Evolutionary conservation across 176 grass and related monocot genomes (phyloP).

Genomic region (Zoysia pacifica): DNA sequence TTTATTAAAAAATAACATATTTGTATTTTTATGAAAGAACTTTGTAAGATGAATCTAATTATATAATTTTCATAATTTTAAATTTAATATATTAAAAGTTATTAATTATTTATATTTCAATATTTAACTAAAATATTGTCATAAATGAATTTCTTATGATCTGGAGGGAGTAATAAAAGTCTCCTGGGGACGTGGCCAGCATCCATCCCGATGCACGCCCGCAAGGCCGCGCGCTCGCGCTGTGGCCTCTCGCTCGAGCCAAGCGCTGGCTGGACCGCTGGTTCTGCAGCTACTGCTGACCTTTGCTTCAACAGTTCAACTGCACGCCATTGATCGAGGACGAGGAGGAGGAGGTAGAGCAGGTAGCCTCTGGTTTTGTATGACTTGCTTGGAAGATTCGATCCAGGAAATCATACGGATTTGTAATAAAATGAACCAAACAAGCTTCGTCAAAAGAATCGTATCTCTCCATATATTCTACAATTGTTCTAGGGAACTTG

Average conservation of each 20-base stretch:
- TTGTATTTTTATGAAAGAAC: too few species aligned
- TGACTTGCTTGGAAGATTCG: background rate
- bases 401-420: background rate
- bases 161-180: too few species aligned
- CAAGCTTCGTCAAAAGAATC: background rate
- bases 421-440: background rate
- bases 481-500: too few species aligned
- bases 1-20: too few species aligned
- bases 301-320: background rate
- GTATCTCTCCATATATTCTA: background rate
- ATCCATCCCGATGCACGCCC: conserved; percentile 28
- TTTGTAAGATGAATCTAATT: too few species aligned
- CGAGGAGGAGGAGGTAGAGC: background rate
- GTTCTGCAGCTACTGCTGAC: background rate
- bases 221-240: too few species aligned
- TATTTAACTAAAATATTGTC: too few species aligned
- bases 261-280: background rate
- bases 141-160: too few species aligned
- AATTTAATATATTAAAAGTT: too few species aligned
- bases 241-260: background rate
- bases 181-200: background rate
- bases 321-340: conserved; percentile 22
- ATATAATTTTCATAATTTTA: too few species aligned
- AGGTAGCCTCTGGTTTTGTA: background rate
- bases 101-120: too few species aligned